These are phyloP conservation scores for Macrophomina pseudophaseolina DNA, from an alignment of 2,329 filamentous ascomycete genomes.

Conservation along the genomic window DNA sequence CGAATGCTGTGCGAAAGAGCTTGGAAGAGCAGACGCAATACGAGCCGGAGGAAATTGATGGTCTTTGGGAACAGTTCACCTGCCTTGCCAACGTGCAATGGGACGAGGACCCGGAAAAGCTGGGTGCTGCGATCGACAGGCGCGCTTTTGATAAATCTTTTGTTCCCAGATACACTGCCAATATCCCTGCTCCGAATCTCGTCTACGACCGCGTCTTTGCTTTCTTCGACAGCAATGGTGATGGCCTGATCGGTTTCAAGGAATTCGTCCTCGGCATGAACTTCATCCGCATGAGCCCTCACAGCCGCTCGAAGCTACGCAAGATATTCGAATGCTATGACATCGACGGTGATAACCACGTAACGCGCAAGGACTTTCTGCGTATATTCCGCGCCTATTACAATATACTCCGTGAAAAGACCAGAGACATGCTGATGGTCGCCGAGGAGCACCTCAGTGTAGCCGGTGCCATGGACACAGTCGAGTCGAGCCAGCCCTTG, in stretches of 20 bases:
- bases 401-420: constrained; percentile 85
- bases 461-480: constrained; percentile 47
- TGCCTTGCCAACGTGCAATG: constrained; percentile 89
- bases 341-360: constrained; percentile 83
- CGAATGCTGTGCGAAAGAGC: constrained; percentile 68
- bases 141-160: constrained; percentile 92
- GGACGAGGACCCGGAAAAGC: constrained; percentile 76
- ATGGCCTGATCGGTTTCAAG: constrained; percentile 87
- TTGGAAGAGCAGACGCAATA: constrained; percentile 56
- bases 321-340: constrained; percentile 90
- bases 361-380: constrained; percentile 84
- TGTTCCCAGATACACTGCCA: constrained; percentile 79
- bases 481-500: constrained; percentile 52
- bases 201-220: constrained; percentile 96
- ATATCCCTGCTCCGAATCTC: constrained; percentile 80
- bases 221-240: constrained; percentile 90
- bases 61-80: constrained; percentile 95
- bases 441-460: constrained; percentile 78
- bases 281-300: constrained; percentile 48
- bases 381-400: constrained; percentile 94
- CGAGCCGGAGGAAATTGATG: constrained; percentile 86
- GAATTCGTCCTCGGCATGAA: constrained; percentile 88
- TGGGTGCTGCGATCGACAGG: constrained; percentile 85
- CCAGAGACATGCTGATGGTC: constrained; percentile 77
- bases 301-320: constrained; percentile 56